Base-by-base conservation (phyloP, 345 rosid genomes). In the Linum tenue region DNA sequence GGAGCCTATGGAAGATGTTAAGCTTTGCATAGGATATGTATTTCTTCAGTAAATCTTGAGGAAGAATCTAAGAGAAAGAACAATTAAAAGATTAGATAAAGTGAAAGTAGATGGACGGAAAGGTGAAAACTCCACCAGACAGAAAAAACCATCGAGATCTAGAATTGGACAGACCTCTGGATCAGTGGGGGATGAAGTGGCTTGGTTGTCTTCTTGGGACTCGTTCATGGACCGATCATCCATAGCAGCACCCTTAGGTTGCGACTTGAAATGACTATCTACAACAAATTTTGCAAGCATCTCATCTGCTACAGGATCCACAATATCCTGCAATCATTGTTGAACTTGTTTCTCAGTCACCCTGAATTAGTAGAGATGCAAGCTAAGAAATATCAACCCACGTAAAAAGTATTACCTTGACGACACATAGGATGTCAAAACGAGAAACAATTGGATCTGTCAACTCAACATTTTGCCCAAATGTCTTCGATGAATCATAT, bases 401-500 rank as follows among this genome's bases (percentile, higher is more conserved):
- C 10, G 8, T 16, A 1, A 22, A 22, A 22, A 22, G 31, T 22
- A 22, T 37, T 37, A 92, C 97, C 99, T 94, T 94, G 15, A 90
- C 99, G 78, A 94, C 97, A 39, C 99, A 94, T 12, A 94, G 85
- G 60, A 94, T 77, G 74, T 94, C 96, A 39, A 94, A 94, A 60
- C 99, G 96, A 65, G 99, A 94, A 63, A 90, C 44, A 55, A 94
- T 88, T 10, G 99, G 99, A 80, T 90, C 97, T 50, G 99, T 94
- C 82, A 88, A 67, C 80, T 94, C 99, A 22, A 94, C 97, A 53
- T 94, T 94, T 70, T 94, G 95, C 6, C 90, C 75, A 69, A 94
- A 86, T 57, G 85, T 85, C 76, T 85, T 94, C 0, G 99, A 94
- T 57, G 99, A 94, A 81, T 94, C 92, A 6, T 94, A 94, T 63